These are phyloP conservation scores for Helminthosporium solani DNA, from an alignment of 2,329 filamentous ascomycete species.

Conservation along the genomic window DNA sequence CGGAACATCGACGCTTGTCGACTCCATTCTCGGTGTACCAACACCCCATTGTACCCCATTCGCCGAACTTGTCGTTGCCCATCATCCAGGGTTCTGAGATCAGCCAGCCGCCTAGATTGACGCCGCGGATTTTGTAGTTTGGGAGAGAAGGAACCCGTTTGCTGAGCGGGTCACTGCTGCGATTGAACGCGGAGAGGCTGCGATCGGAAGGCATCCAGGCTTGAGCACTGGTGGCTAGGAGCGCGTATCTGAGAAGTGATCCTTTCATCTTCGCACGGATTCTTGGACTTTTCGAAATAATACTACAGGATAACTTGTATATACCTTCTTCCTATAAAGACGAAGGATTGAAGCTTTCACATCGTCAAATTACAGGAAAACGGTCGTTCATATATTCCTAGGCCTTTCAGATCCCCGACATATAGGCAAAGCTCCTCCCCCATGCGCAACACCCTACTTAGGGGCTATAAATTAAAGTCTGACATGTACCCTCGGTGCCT, in stretches of 20 bases:
- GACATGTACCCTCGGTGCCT: no score
- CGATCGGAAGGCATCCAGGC: slow-evolving; percentile 5
- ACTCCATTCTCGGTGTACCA: neutral
- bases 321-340: no score
- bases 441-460: no score
- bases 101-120: slow-evolving; percentile 56
- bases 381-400: no score
- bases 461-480: no score
- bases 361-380: no score
- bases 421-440: no score
- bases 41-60: slow-evolving; percentile 55
- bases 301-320: no score
- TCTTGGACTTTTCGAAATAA: no score
- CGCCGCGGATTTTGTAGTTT: slow-evolving; percentile 52
- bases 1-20: slow-evolving; percentile 41
- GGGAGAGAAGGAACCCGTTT: slow-evolving; percentile 5
- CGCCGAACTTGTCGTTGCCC: slow-evolving; percentile 17
- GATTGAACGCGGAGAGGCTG: slow-evolving; percentile 4
- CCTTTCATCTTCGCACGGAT: no score
- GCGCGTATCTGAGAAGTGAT: neutral
- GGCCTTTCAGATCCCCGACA: no score
- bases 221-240: neutral
- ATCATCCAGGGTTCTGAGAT: slow-evolving; percentile 59
- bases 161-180: neutral
- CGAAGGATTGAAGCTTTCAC: no score